These are phyloP conservation scores for Leptomonas pyrrhocoris DNA, from an alignment of 208 protist genomes.

Conservation along the genomic window DNA sequence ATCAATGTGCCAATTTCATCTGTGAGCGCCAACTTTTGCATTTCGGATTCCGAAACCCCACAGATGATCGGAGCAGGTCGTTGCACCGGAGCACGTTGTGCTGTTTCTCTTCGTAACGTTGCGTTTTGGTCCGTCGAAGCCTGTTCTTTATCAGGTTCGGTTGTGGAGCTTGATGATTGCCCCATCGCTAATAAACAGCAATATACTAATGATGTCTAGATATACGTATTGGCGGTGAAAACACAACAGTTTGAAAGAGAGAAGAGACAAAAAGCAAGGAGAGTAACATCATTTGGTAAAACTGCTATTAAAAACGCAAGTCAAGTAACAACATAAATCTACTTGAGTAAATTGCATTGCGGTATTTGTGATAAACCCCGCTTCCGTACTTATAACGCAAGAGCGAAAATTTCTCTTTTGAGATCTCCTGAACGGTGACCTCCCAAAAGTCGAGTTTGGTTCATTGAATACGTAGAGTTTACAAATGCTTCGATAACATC, in stretches of 20 bases:
- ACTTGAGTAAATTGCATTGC: too few relatives aligned
- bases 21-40: slow-evolving; percentile 14
- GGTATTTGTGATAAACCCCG: too few relatives aligned
- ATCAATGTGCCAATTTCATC: slow-evolving; percentile 29
- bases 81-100: not conserved
- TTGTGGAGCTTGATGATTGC: slow-evolving; percentile 7
- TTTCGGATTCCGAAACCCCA: slow-evolving; percentile 10
- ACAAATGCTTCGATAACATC: too few relatives aligned
- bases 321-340: too few relatives aligned
- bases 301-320: too few relatives aligned
- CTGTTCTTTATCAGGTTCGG: too few relatives aligned
- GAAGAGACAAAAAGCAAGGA: not conserved
- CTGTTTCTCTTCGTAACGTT: not conserved
- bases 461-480: too few relatives aligned
- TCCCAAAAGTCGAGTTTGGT: too few relatives aligned
- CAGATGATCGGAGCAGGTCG: slow-evolving; percentile 4
- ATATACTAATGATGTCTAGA: not conserved
- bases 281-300: too few relatives aligned
- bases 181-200: not conserved
- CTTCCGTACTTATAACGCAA: too few relatives aligned
- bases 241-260: not conserved
- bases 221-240: not conserved
- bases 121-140: not conserved
- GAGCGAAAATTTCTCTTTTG: too few relatives aligned
- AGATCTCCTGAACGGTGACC: too few relatives aligned